A percentile compares a stretch with the other conserved stretches of the same genome.
Conservation (phyloP, 1,284 basidiomycete genomes). For the Blastosporella zonata region DNA sequence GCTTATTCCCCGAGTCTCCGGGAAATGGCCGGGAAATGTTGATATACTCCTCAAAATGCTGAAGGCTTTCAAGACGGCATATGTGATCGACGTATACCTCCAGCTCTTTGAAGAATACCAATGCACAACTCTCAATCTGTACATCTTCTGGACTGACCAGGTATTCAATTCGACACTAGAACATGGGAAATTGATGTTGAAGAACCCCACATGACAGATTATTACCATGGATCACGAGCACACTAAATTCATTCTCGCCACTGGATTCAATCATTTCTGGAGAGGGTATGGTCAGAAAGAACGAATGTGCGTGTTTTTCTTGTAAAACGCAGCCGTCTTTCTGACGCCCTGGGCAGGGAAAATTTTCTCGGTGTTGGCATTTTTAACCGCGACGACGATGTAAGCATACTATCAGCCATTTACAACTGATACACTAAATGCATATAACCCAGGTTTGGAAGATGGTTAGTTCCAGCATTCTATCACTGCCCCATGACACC, state of each 20-base stretch:
- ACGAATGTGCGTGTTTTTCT: slow-evolving; percentile 45
- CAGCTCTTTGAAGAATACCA: slow-evolving; percentile 65
- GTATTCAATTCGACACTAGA: slow-evolving; percentile 35
- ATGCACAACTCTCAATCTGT: slow-evolving; percentile 63
- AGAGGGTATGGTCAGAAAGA: slow-evolving; percentile 60
- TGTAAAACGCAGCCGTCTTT: slow-evolving; percentile 2
- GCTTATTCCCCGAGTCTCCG: slow-evolving; percentile 54
- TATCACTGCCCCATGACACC: not conserved
- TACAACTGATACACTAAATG: slow-evolving; percentile 12
- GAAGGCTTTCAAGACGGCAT: slow-evolving; percentile 51
- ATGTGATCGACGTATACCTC: slow-evolving; percentile 60
- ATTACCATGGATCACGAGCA: slow-evolving; percentile 73
- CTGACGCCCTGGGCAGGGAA: slow-evolving; percentile 43
- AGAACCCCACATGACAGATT: slow-evolving; percentile 38
- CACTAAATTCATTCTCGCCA: slow-evolving; percentile 60
- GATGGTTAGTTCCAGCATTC: slow-evolving; percentile 33
- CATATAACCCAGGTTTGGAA: slow-evolving; percentile 46
- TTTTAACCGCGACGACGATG: slow-evolving; percentile 71
- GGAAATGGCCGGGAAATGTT: slow-evolving; percentile 72
- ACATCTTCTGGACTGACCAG: slow-evolving; percentile 63
- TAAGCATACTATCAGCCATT: slow-evolving; percentile 25
- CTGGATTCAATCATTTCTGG: slow-evolving; percentile 66
- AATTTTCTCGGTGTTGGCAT: slow-evolving; percentile 67
- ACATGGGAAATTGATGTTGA: slow-evolving; percentile 14
- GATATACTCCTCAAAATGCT: slow-evolving; percentile 60